Percentiles rank a stretch among this genome's conserved stretches.
These are phyloP conservation scores for Buddleja alternifolia DNA, from an alignment of 257 asterid genomes.

Conservation along the genomic window DNA sequence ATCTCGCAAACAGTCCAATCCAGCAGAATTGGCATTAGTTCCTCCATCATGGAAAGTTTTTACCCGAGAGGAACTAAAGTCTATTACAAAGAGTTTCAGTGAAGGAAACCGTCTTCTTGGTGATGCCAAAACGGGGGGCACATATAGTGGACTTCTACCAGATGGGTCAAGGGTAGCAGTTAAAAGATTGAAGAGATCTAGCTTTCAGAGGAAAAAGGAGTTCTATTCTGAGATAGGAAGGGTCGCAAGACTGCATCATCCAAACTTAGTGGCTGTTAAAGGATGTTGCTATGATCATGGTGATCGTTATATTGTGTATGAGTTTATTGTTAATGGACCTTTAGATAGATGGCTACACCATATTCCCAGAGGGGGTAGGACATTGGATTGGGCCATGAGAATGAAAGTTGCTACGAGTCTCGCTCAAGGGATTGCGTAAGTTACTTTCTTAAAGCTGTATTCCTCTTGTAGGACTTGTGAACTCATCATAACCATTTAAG, in stretches of 20 bases:
- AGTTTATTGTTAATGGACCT: constrained; percentile 86
- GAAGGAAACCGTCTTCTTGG: constrained; percentile 95
- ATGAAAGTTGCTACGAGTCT: constrained; percentile 91
- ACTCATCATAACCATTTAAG: not conserved
- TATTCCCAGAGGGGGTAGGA: constrained; percentile 90
- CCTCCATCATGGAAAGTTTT: constrained; percentile 92
- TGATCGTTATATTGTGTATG: constrained; percentile 88
- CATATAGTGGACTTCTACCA: constrained; percentile 86
- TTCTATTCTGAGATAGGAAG: constrained; percentile 94
- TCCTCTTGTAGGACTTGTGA: not conserved
- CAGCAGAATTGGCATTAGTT: constrained; percentile 85
- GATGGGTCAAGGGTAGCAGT: constrained; percentile 95
- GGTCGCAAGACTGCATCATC: constrained; percentile 89
- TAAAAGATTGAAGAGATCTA: constrained; percentile 87
- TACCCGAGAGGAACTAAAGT: constrained; percentile 81
- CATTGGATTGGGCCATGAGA: constrained; percentile 93
- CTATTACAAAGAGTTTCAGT: constrained; percentile 92
- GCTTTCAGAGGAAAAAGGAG: constrained; percentile 96
- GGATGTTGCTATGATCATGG: constrained; percentile 97
- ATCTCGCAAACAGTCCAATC: constrained; percentile 71
- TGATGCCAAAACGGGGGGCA: constrained; percentile 95
- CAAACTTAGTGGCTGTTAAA: constrained; percentile 86
- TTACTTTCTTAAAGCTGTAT: constrained; percentile 23
- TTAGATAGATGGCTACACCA: constrained; percentile 96
- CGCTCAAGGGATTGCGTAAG: constrained; percentile 99